Base-by-base conservation (phyloP, 2,329 filamentous ascomycete species). In the Penicillium sclerotigenum region DNA sequence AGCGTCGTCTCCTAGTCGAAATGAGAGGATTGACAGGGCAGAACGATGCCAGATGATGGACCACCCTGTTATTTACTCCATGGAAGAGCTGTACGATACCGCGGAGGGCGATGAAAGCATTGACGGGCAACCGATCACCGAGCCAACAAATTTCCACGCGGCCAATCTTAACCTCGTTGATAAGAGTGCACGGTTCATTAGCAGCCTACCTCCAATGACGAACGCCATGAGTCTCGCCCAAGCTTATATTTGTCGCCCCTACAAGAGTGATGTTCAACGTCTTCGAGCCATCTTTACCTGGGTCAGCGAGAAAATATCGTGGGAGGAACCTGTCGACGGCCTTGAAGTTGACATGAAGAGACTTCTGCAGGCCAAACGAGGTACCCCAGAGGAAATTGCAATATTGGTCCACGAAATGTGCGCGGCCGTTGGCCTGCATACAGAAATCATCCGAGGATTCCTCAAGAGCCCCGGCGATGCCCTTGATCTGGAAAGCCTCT, bases 1-100 rank as follows among this genome's bases (percentile, higher is more conserved):
- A 34, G 96, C 93, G 4, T 97, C 96, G 69, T 94, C 93, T 0
- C 80, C 97, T 36, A 96, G 92, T 73, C 87, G 87, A 59, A 94
- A 93, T 62, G 94, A 99, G 76, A 84, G 87, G 20, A 81, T 86
- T 37, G 94, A 99, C 70, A 82, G 93, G 52, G 87, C 85, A 41
- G 93, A 99, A 66, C 84, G 93, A 52, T 97, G 92, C 68, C 88
- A 96, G 68, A 94, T 97, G 90, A 86, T 97, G 78, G 92, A 97
- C 63, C 86, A 95, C 61, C 88, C 91, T 0, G 88, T 92, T 0
- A 83, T 97, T 42, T 90, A 91, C 58, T 91, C 95, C 0, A 88
- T 97, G 3, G 92, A 97, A 61, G 90, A 95, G 66, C 80, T 99
- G 5, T 88, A 90, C 63, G 89, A 91, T 60, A 87, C 86, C 51